These are phyloP conservation scores for Patellaria atrata DNA, from an alignment of 495 filamentous ascomycete species.

Conservation along the genomic window DNA sequence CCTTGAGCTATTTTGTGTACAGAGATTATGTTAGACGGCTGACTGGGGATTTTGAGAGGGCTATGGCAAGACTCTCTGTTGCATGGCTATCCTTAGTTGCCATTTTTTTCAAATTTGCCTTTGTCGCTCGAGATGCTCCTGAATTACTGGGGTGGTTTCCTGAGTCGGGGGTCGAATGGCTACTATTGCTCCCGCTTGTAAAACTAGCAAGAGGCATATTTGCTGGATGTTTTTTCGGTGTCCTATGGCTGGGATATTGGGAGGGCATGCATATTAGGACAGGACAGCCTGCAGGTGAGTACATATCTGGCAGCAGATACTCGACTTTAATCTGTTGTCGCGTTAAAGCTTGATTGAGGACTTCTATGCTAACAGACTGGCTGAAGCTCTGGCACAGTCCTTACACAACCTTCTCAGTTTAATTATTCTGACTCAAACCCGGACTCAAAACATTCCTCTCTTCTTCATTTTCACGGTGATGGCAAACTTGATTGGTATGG, in stretches of 20 bases:
- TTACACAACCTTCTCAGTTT: constrained; percentile 59
- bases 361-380: too few species aligned
- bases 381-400: constrained; percentile 21
- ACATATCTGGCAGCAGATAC: too few species aligned
- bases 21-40: too few species aligned
- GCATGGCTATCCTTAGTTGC: constrained; percentile 29
- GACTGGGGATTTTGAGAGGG: constrained; percentile 7
- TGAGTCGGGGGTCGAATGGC: constrained; percentile 12
- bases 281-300: too few species aligned
- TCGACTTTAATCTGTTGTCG: too few species aligned
- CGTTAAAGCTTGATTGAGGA: too few species aligned
- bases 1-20: too few species aligned
- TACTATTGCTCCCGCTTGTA: constrained; percentile 19
- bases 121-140: constrained; percentile 69
- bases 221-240: constrained; percentile 7
- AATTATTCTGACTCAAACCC: constrained; percentile 75
- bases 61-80: constrained; percentile 25
- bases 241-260: too few species aligned
- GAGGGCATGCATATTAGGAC: too few species aligned
- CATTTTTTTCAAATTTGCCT: constrained; percentile 71
- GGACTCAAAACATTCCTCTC: constrained; percentile 67
- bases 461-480: constrained; percentile 58
- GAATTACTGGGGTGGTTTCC: constrained; percentile 53
- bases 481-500: constrained; percentile 33
- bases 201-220: constrained; percentile 22